Conservation (phyloP, 768 basidiomycete species). For the Tulasnella sp. region DNA sequence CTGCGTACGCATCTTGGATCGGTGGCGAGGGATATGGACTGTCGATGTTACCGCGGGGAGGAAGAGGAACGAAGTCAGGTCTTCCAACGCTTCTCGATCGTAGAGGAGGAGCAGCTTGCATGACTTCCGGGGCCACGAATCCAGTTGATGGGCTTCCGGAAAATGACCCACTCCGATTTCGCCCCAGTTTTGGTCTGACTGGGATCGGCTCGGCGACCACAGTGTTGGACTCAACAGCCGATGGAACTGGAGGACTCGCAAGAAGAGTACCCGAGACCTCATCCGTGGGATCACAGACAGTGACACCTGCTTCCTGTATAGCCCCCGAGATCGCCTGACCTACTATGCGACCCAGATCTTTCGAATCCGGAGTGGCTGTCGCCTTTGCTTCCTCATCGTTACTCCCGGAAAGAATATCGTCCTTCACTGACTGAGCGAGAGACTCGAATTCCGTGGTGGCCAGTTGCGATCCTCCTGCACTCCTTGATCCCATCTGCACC, state of each 20-base stretch:
- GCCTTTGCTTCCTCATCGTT: neutral
- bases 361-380: neutral
- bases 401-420: neutral
- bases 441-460: no score
- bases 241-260: neutral
- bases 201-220: neutral
- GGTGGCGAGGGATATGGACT: slow-evolving; percentile 10
- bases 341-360: neutral
- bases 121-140: neutral
- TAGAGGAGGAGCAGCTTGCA: neutral
- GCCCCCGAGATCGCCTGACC: neutral
- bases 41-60: neutral
- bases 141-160: neutral
- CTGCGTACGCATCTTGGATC: neutral
- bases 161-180: neutral
- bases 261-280: neutral
- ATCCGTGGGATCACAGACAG: neutral
- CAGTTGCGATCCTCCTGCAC: neutral
- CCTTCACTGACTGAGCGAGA: neutral
- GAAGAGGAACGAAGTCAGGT: neutral
- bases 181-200: neutral
- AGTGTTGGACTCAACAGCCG: neutral
- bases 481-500: neutral
- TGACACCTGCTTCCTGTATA: neutral
- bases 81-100: neutral